Conservation (phyloP, 371 early-diverging fungal species). For the Mucor indicus region DNA sequence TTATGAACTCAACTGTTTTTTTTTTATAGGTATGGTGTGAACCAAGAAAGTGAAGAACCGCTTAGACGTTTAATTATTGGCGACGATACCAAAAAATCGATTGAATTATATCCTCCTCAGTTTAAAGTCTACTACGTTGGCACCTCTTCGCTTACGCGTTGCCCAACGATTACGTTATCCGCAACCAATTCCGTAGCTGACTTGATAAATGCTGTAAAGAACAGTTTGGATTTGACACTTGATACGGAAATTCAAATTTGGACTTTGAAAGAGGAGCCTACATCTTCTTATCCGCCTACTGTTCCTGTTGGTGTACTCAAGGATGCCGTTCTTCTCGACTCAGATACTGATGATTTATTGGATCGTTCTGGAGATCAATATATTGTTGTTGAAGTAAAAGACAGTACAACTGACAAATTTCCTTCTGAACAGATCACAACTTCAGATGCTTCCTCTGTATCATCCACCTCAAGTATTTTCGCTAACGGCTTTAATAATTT, state of each 20-base stretch:
- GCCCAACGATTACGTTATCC: conserved; percentile 14
- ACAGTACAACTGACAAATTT: neutral
- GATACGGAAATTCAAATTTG: conserved; percentile 18
- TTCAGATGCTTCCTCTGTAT: conserved; percentile 17
- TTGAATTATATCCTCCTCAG: conserved; percentile 25
- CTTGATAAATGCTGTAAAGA: conserved; percentile 4
- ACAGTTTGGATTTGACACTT: conserved; percentile 7
- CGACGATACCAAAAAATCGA: neutral
- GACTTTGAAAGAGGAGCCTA: conserved; percentile 7
- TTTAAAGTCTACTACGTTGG: conserved; percentile 17
- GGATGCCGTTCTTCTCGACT: neutral
- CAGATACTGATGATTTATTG: neutral
- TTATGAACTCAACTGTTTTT: neutral
- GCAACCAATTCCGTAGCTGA: neutral
- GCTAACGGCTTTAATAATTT: conserved; percentile 21
- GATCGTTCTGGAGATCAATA: neutral
- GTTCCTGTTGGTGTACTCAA: neutral
- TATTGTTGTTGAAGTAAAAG: conserved; percentile 12
- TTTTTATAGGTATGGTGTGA: conserved; percentile 10
- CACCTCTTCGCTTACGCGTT: neutral
- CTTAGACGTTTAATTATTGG: conserved; percentile 4
- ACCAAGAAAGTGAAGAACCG: conserved; percentile 1
- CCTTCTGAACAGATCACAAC: conserved; percentile 6
- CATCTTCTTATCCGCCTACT: neutral
- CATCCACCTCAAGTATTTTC: conserved; percentile 21